Evolutionary conservation across 305 asterid genomes (phyloP).

Genomic region (Striga hermonthica): DNA sequence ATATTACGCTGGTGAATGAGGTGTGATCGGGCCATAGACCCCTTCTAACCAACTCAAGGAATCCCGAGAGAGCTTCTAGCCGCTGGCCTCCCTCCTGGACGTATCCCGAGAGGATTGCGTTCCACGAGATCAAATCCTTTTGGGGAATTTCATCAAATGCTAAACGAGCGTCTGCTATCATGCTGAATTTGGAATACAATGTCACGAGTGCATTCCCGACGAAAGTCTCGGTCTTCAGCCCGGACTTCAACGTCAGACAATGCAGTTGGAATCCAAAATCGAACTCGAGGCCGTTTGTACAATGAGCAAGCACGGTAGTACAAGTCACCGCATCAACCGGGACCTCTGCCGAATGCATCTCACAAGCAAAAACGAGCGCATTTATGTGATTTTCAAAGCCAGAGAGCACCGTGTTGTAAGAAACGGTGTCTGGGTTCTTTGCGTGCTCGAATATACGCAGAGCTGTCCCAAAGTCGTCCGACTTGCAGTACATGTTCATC

Average conservation of each 20-base stretch:
- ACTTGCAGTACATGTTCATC: constrained; percentile 75
- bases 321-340: constrained; percentile 64
- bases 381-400: constrained; percentile 54
- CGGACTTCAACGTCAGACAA: constrained; percentile 50
- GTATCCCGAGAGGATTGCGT: constrained; percentile 76
- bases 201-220: constrained; percentile 80
- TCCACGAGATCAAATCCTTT: constrained; percentile 84
- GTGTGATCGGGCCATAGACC: constrained; percentile 61
- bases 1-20: constrained; percentile 63
- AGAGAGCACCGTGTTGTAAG: constrained; percentile 70
- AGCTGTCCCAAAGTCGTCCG: constrained; percentile 43
- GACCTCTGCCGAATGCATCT: constrained; percentile 54
- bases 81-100: constrained; percentile 67
- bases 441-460: constrained; percentile 43
- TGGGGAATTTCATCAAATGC: constrained; percentile 50
- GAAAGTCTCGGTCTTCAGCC: constrained; percentile 50
- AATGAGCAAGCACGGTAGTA: constrained; percentile 61
- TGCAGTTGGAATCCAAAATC: constrained; percentile 61
- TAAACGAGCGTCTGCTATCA: constrained; percentile 49
- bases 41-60: constrained; percentile 55
- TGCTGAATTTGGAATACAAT: constrained; percentile 64
- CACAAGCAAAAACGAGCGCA: constrained; percentile 55
- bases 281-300: constrained; percentile 51
- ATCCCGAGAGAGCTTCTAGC: constrained; percentile 42
- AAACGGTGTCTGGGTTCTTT: constrained; percentile 63